A percentile compares a stretch with the other conserved stretches of the same genome.
These are phyloP conservation scores for Aspergillus candidus DNA, from an alignment of 2,329 filamentous ascomycete species.

Conservation along the genomic window DNA sequence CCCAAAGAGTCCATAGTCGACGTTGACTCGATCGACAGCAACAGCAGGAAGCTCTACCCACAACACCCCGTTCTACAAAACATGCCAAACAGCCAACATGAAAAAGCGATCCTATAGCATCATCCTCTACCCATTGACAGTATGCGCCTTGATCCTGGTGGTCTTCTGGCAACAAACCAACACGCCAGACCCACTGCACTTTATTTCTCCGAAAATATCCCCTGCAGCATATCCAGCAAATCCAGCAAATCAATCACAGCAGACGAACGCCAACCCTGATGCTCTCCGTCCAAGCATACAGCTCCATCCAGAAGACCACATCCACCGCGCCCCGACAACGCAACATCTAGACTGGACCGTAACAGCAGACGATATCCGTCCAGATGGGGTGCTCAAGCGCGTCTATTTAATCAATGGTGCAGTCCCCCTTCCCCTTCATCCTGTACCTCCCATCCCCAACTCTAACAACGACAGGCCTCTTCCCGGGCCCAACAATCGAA, in stretches of 20 bases:
- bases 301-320: conserved; percentile 42
- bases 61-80: not conserved
- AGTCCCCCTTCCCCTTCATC: not conserved
- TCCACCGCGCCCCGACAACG: conserved; percentile 29
- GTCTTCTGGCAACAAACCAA: conserved; percentile 11
- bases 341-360: conserved; percentile 39
- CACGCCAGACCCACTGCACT: not conserved
- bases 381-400: conserved; percentile 47
- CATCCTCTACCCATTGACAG: conserved; percentile 12
- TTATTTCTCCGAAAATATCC: not conserved
- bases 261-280: conserved; percentile 1
- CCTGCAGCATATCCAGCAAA: not conserved
- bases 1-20: too few relatives aligned
- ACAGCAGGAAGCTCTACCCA: too few relatives aligned
- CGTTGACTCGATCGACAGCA: too few relatives aligned
- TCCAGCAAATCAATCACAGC: not conserved
- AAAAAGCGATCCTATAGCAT: conserved; percentile 5
- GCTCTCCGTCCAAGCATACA: conserved; percentile 17
- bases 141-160: conserved; percentile 12
- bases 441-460: not conserved
- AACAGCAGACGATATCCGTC: conserved; percentile 32
- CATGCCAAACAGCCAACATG: not conserved
- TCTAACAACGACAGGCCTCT: conserved; percentile 23
- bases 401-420: conserved; percentile 48
- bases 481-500: conserved; percentile 48